Base-by-base conservation (phyloP, 2,329 filamentous ascomycete species). In the Camptophora hylomeconis region DNA sequence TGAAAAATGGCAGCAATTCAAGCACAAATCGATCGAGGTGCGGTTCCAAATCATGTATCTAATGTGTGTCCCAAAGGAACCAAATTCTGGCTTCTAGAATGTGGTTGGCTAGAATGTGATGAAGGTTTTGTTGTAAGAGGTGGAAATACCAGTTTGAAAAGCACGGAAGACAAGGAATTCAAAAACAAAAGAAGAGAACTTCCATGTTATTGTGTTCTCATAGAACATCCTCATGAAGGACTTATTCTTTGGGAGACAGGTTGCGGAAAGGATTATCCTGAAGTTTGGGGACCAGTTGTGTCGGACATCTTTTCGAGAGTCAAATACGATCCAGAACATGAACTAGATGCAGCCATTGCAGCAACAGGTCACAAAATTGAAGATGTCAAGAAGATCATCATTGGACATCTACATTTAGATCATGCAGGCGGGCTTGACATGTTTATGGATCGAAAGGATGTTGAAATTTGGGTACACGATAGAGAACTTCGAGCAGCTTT, bases 111-210 rank as follows among this genome's bases (percentile, higher is more conserved):
- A 13, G 38, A 44, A 23, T 37, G 36, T 21, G 40, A 41, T 24
- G 40, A 44, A 19, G 40, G 28, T 5, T 44, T 44, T 19, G 39
- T 44, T 11, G 24, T 40, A 16, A 36, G 40, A 16, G 38, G 40
- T 12, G 38, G 39, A 7, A 44, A 44, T 24, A 38, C 39, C 15
- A 39, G 35, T 21, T 22, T 33, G 24, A 36, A 38, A 31, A 38
- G 36, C 30, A 42, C 31, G 6, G 37, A 40, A 28, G 29, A 31
- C 21, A 35, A 37, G 17, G 33, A 32, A 9, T 44, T 44, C 23
- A 35, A 95, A 38, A 82, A 82, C n/a, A 86, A 93, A 52, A 70
- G 89, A 33, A 70, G 87, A 30, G 81, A 79, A 37, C 62, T 71
- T 5, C 80, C 80, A 1, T 25, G 29, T 21, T 31, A 31, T 23